phyloP scores from a whole-genome alignment of 768 basidiomycete species.

The Calocybe indica region DNA sequence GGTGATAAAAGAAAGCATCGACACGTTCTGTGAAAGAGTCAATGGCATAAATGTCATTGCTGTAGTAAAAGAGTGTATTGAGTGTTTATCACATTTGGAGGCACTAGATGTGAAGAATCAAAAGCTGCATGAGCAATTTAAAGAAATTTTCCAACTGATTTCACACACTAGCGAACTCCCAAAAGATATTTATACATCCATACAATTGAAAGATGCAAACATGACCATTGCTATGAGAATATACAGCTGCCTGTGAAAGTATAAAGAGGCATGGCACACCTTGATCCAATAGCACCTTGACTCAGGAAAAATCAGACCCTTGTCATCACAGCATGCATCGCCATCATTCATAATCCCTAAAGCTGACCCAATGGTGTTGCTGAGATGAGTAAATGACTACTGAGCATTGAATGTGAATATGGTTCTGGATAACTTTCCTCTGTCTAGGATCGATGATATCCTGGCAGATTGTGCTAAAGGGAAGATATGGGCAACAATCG shows the following conservation, averaged over 20 bases:
- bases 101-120: too few relatives aligned
- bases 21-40: too few relatives aligned
- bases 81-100: neutral
- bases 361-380: too few relatives aligned
- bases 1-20: too few relatives aligned
- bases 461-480: too few relatives aligned
- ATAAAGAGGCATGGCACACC: constrained; percentile 21
- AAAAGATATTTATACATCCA: constrained; percentile 10
- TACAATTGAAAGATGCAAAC: constrained; percentile 20
- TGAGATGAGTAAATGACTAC: constrained; percentile 31
- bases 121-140: too few relatives aligned
- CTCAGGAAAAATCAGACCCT: constrained; percentile 23
- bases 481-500: constrained; percentile 22
- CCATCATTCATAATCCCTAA: too few relatives aligned
- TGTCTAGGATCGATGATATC: too few relatives aligned
- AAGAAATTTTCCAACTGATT: too few relatives aligned
- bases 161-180: constrained; percentile 21
- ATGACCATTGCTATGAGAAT: constrained; percentile 13
- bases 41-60: too few relatives aligned
- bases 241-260: constrained; percentile 29
- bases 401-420: constrained; percentile 24
- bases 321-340: too few relatives aligned
- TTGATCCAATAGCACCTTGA: constrained; percentile 28
- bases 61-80: too few relatives aligned
- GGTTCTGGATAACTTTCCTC: constrained; percentile 22